These are phyloP conservation scores for Mrakia blollopis DNA, from an alignment of 768 basidiomycete genomes.

Conservation along the genomic window DNA sequence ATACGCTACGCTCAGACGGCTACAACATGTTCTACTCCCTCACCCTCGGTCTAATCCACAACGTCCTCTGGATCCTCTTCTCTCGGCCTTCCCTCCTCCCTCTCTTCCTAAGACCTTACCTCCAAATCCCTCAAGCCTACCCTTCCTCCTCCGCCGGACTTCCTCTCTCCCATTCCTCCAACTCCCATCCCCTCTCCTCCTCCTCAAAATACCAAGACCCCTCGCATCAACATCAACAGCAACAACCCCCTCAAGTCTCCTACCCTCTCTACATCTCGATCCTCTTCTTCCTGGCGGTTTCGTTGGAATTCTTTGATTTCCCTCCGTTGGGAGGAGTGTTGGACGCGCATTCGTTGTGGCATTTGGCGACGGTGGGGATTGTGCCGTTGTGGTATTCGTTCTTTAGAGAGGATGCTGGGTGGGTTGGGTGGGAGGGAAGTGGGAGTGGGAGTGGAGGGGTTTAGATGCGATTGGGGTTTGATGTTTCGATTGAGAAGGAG, in stretches of 20 bases:
- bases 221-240: constrained; percentile 49
- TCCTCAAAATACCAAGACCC: not conserved
- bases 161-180: constrained; percentile 32
- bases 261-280: constrained; percentile 50
- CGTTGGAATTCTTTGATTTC: constrained; percentile 86
- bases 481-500: not conserved
- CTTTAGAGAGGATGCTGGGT: constrained; percentile 60
- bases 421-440: constrained; percentile 1
- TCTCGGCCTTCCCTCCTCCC: constrained; percentile 48
- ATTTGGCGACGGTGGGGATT: constrained; percentile 74
- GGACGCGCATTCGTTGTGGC: constrained; percentile 93
- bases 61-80: constrained; percentile 69
- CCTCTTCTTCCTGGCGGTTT: constrained; percentile 66
- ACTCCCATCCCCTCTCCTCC: constrained; percentile 6
- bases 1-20: constrained; percentile 59
- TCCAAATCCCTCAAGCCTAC: constrained; percentile 48
- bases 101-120: constrained; percentile 49
- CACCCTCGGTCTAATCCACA: constrained; percentile 67
- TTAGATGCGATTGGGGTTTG: not conserved
- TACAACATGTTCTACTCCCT: constrained; percentile 90
- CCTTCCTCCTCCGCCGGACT: constrained; percentile 31
- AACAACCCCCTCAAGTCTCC: constrained; percentile 42
- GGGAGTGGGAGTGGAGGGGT: not conserved
- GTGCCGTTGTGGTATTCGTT: constrained; percentile 81
- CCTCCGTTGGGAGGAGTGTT: constrained; percentile 61